phyloP scores from a whole-genome alignment of 2,329 filamentous ascomycete genomes.

The Rutstroemia sydowiana region DNA sequence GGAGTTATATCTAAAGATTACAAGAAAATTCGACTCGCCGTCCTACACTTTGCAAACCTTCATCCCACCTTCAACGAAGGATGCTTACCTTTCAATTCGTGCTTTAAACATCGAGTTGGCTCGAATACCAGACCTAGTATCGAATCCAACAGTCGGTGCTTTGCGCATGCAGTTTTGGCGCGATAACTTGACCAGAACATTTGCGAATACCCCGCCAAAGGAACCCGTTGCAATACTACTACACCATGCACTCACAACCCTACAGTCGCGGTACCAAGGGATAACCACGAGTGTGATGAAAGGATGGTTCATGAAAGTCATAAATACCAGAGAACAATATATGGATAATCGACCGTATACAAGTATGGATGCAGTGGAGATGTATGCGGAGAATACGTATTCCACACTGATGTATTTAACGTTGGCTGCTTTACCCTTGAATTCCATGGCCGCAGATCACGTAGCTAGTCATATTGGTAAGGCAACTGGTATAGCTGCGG shows the following conservation, averaged over 20 bases:
- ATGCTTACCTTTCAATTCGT: conserved; percentile 84
- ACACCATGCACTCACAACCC: conserved; percentile 60
- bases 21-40: conserved; percentile 79
- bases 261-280: conserved; percentile 39
- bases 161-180: conserved; percentile 96
- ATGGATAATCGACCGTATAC: conserved; percentile 79
- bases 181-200: conserved; percentile 71
- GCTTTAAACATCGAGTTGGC: conserved; percentile 91
- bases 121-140: conserved; percentile 81
- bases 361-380: conserved; percentile 66
- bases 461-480: conserved; percentile 94
- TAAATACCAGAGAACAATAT: conserved; percentile 74
- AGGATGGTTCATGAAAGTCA: conserved; percentile 69
- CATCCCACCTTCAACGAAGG: conserved; percentile 63
- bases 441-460: conserved; percentile 81
- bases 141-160: conserved; percentile 75
- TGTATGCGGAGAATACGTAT: conserved; percentile 91
- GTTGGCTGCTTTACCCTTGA: conserved; percentile 69
- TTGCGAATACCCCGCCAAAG: conserved; percentile 71
- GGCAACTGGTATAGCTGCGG: conserved; percentile 77
- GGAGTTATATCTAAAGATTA: conserved; percentile 12
- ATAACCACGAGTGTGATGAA: conserved; percentile 43
- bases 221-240: conserved; percentile 87
- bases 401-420: conserved; percentile 86
- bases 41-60: conserved; percentile 82